phyloP scores from a whole-genome alignment of 257 asterid genomes.

The Penstemon davidsonii region DNA sequence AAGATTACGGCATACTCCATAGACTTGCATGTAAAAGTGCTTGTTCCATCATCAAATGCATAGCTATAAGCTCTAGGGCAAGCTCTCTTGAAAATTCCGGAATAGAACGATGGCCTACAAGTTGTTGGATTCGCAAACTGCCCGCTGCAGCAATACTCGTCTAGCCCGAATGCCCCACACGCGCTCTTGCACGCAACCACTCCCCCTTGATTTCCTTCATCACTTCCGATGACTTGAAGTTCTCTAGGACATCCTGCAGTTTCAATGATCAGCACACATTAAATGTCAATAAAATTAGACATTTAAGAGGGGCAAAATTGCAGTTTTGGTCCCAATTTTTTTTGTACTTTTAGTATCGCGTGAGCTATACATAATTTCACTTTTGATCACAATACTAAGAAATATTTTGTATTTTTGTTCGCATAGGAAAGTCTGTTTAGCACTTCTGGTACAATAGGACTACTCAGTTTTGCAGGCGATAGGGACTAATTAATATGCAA shows the following conservation, averaged over 20 bases:
- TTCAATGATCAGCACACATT: background rate
- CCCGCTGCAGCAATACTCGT: conserved; percentile 82
- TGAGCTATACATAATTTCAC: too few species aligned
- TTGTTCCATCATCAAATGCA: conserved; percentile 58
- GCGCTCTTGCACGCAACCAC: conserved; percentile 92
- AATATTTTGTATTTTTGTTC: too few species aligned
- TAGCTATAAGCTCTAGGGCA: conserved; percentile 69
- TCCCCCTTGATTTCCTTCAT: conserved; percentile 41
- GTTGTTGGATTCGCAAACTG: conserved; percentile 77
- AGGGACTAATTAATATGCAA: too few species aligned
- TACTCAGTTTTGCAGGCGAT: too few species aligned
- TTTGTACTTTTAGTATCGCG: too few species aligned
- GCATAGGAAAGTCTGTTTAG: too few species aligned
- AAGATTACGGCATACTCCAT: conserved; percentile 40
- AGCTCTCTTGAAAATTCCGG: conserved; percentile 63
- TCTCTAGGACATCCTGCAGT: conserved; percentile 79
- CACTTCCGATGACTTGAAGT: conserved; percentile 70
- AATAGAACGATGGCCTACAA: conserved; percentile 72
- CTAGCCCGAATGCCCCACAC: conserved; percentile 70
- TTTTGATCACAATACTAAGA: too few species aligned
- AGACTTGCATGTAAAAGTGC: conserved; percentile 65
- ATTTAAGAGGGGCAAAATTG: background rate
- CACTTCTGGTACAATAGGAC: too few species aligned
- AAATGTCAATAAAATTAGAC: background rate
- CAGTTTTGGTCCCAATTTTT: too few species aligned